Evolutionary conservation across 1,284 basidiomycete species (phyloP), one percentile per base, ranked within the genome.

Genomic region (Dichomitus squalens): DNA sequence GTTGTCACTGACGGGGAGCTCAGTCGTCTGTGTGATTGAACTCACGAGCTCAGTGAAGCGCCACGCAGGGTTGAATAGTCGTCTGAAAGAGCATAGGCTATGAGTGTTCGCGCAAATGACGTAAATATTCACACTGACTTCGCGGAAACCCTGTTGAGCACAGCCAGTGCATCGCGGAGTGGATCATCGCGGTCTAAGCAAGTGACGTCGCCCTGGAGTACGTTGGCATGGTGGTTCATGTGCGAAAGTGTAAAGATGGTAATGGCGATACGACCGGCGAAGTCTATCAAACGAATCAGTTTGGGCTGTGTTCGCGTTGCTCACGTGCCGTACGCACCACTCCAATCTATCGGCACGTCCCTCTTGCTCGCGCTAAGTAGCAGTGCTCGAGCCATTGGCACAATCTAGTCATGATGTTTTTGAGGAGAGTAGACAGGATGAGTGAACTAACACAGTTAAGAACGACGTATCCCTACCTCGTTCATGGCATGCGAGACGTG

Each of bases 41-140:
- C 57, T 47, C 18, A 64, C 66, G 20, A 47, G 41, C 36, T 66
- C 65, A 1, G 65, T 66, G 9, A 61, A 20, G 11, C 39, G 29
- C 66, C 66, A 68, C 12, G 57, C 38, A 20, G 66, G 65, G 50
- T 66, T 66, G 52, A 53, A 60, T 11, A 68, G 34, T 12, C 66
- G 58, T 11, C 65, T 66, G 47, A 8, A 6, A 52, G 11, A 31
- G 11, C 11, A 6, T 5, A 31, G 29, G 11, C 5, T 29, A 34
- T 21, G n/a, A 35, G 31, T 16, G 7, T 12, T 20, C 49, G 20
- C 23, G 23, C 14, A 48, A 39, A 27, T 14, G n/a, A 35, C 5
- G 29, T 6, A 31, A 6, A 31, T 11, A 31, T 12, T 47, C 53
- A 43, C 7, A 39, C 53, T 44, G 33, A 57, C 55, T 47, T 58